Conservation (phyloP, 495 filamentous ascomycete genomes). For the Aspergillus taichungensis region DNA sequence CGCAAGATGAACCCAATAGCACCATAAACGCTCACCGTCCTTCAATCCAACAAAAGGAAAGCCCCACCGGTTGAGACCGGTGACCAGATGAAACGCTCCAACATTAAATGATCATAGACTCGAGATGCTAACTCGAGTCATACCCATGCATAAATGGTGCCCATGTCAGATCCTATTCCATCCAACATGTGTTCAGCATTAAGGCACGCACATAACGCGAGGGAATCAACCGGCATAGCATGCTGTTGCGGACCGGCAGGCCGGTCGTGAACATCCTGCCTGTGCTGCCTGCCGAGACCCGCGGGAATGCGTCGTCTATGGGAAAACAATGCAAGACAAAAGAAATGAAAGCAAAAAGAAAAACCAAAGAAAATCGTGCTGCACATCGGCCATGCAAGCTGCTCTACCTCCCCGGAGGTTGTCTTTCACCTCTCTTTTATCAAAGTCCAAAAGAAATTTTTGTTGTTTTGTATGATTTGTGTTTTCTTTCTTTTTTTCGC, state of each 20-base stretch:
- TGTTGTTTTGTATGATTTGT: conserved; percentile 4
- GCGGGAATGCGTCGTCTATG: conserved; percentile 15
- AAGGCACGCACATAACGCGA: no score
- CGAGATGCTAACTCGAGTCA: neutral
- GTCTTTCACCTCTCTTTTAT: neutral
- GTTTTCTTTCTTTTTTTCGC: conserved; percentile 1
- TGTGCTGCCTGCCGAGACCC: neutral
- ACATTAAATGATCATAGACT: conserved; percentile 8
- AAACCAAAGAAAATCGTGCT: conserved; percentile 5
- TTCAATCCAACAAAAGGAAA: conserved; percentile 12
- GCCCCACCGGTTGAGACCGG: neutral
- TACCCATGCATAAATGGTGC: no score
- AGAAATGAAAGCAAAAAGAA: conserved; percentile 11
- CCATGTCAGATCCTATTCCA: neutral
- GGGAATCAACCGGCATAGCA: neutral
- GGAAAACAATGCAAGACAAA: conserved; percentile 2
- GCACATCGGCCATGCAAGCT: no score
- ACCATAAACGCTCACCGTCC: conserved; percentile 16
- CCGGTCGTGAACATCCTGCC: conserved; percentile 2
- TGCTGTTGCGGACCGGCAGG: conserved; percentile 3
- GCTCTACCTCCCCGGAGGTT: no score
- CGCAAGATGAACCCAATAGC: conserved; percentile 15
- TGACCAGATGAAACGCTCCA: neutral
- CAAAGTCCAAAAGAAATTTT: conserved; percentile 1
- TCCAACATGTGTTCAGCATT: neutral